Base-by-base conservation (phyloP, 1,284 basidiomycete species). In the Apiotrichum gracile region DNA sequence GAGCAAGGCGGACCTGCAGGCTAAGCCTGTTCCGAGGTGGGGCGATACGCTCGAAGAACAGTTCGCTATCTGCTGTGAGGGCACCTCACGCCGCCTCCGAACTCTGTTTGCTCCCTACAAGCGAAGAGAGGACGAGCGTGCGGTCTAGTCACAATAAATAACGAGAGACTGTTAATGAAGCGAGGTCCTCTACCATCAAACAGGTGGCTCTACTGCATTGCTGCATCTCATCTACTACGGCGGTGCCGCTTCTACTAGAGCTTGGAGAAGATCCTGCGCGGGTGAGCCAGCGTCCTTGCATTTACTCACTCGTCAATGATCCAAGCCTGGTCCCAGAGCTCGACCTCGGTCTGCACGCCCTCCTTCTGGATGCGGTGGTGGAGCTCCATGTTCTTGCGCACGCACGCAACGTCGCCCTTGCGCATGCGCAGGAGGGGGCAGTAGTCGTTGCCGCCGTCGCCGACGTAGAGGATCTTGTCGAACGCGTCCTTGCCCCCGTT, bases 371-470 rank as follows among this genome's bases (percentile, higher is more conserved):
- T 88, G 29, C 88, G 81, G 60, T 79, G 81, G 62, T 89, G 82
- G 38, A 96, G 77, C 45, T 86, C 89, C 46, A 87, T 83, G 69
- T 81, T 81, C 51, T 79, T 83, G 56, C 92, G 81, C 57, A 90
- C 92, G 48, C 90, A 80, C 10, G 59, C 67, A 40, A 52, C 52
- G 46, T 76, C 81, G 54, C 61, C 88, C 85, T 81, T 80, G 75
- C 86, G 78, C 53, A 97, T 78, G 49, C 87, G 83, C 52, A 94
- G 76, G 47, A 92, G 80, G 5, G 94, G 92, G 70, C 96, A 98
- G 70, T 89, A 97, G 73, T 98, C 96, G 73, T 98, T 98, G 13
- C 82, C 81, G 2, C 94, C 94, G 70, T 98, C 94, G 22, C 94
- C 96, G 51, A 97, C 82, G 72, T 97, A 98, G 42, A 91, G 79